phyloP scores from a whole-genome alignment of 768 basidiomycete species.

The Lactarius psammicola region DNA sequence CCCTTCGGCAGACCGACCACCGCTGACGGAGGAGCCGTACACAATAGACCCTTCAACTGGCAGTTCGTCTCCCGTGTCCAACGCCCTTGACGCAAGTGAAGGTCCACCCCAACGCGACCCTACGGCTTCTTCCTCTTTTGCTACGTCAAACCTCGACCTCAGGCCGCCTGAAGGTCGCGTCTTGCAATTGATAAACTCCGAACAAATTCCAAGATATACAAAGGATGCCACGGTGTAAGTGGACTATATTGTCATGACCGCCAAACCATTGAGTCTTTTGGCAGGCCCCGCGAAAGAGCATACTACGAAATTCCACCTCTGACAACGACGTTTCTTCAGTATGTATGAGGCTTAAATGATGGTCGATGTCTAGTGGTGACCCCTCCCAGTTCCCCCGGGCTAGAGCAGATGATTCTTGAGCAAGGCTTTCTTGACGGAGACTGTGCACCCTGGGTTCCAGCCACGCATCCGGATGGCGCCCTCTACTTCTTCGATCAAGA shows the following conservation, averaged over 20 bases:
- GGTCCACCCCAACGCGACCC: background rate
- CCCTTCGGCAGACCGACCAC: background rate
- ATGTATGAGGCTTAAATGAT: background rate
- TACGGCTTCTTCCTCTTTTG: background rate
- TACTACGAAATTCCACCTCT: background rate
- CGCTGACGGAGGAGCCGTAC: conserved; percentile 2
- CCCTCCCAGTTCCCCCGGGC: background rate
- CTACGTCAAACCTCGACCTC: background rate
- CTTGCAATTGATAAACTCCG: conserved; percentile 8
- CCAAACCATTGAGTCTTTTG: background rate
- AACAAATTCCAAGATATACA: conserved; percentile 20
- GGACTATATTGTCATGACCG: background rate
- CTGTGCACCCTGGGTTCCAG: conserved; percentile 41
- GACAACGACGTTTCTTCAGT: conserved; percentile 9
- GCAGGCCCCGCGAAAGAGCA: conserved; percentile 8
- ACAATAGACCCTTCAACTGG: background rate
- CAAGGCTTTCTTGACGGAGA: background rate
- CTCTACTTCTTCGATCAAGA: conserved; percentile 52
- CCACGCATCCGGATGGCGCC: conserved; percentile 59
- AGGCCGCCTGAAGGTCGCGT: conserved; percentile 6
- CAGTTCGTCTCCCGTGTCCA: background rate
- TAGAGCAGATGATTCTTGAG: background rate
- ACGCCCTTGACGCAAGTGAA: background rate
- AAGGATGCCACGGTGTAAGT: conserved; percentile 9
- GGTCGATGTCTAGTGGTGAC: background rate